Percentiles rank a stretch among this genome's conserved stretches.
These are phyloP conservation scores for thale cress (Arabidopsis thaliana) DNA, from an alignment of 345 rosid species.

Conservation along the genomic window TAIR10.1 NC_003071.7:16093501-16094000, in stretches of 20 bases:
- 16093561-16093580: constrained; percentile 64
- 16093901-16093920: constrained; percentile 19
- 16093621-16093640: constrained; percentile 7
- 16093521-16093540: constrained; percentile 72
- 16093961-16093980: constrained; percentile 48
- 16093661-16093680: background rate
- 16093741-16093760: constrained; percentile 11
- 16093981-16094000: constrained; percentile 46
- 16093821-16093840: constrained; percentile 39
- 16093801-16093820: constrained; percentile 63
- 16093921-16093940: constrained; percentile 56
- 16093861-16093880: constrained; percentile 21
- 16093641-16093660: constrained; percentile 8
- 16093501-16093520: constrained; percentile 52
- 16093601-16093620: constrained; percentile 15
- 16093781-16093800: constrained; percentile 47
- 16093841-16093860: constrained; percentile 51
- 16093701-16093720: background rate
- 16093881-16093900: constrained; percentile 33
- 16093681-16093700: background rate
- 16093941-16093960: constrained; percentile 56
- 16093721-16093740: background rate
- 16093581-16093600: constrained; percentile 55
- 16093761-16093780: constrained; percentile 67
- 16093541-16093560: constrained; percentile 63